Evolutionary conservation across 352 stramenopile species (phyloP).

Genomic region (Labyrinthula sp.): DNA sequence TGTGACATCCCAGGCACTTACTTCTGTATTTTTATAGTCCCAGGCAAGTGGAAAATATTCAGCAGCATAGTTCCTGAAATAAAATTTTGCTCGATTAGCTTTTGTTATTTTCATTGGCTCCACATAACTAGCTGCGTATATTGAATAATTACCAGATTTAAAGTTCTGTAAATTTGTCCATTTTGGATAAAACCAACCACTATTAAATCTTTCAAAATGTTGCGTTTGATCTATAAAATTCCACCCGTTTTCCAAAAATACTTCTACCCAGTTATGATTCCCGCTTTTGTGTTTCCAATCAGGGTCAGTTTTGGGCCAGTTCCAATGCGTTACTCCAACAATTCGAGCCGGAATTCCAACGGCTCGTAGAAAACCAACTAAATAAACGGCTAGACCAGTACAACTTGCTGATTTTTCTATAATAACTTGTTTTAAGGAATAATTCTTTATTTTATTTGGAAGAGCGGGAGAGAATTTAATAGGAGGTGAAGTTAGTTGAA

Average conservation of each 20-base stretch:
- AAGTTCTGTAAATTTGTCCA: background rate
- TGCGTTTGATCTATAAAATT: constrained; percentile 41
- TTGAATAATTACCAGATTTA: constrained; percentile 31
- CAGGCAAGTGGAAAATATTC: constrained; percentile 38
- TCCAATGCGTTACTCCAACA: constrained; percentile 43
- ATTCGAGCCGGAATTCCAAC: constrained; percentile 41
- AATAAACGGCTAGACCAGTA: constrained; percentile 42
- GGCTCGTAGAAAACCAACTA: constrained; percentile 39
- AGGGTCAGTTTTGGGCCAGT: constrained; percentile 33
- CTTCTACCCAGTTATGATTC: constrained; percentile 56
- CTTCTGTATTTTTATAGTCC: constrained; percentile 37
- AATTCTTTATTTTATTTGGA: too few species aligned
- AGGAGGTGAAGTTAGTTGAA: too few species aligned
- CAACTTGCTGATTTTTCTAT: too few species aligned
- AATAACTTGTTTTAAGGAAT: too few species aligned
- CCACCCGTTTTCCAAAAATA: constrained; percentile 38
- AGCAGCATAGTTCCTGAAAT: constrained; percentile 25
- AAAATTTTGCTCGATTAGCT: constrained; percentile 1
- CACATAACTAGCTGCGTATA: constrained; percentile 37
- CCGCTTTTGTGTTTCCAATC: constrained; percentile 36
- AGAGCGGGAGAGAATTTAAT: too few species aligned
- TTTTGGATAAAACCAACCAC: constrained; percentile 40
- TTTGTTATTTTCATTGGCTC: background rate
- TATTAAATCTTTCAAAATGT: constrained; percentile 37
- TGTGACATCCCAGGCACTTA: constrained; percentile 36